A percentile compares a stretch with the other conserved stretches of the same genome.
Conservation (phyloP, 139 green algal species). For the Chlorella sp. region DNA sequence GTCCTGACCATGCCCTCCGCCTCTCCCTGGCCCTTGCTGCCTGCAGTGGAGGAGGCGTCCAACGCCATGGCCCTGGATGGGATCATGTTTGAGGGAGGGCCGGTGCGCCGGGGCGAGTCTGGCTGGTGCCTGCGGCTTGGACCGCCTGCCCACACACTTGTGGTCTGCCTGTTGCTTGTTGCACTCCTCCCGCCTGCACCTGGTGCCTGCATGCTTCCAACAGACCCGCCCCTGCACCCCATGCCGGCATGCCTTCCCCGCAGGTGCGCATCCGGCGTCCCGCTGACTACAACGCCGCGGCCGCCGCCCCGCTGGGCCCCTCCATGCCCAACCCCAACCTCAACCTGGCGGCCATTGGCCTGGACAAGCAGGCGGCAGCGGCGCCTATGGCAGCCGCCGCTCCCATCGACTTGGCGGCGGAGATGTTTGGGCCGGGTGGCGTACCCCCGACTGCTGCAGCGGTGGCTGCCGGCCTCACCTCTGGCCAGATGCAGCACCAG, state of each 20-base stretch:
- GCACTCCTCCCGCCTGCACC: too few species aligned
- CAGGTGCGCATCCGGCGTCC: conserved; percentile 90
- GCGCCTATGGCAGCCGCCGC: not conserved
- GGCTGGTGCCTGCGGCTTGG: too few species aligned
- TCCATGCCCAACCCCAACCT: conserved; percentile 86
- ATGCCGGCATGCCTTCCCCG: too few species aligned
- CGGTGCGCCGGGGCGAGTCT: too few species aligned
- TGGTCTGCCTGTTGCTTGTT: too few species aligned
- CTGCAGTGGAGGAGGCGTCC: conserved; percentile 77
- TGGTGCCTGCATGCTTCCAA: too few species aligned
- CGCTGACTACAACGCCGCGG: conserved; percentile 97
- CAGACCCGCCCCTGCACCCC: too few species aligned
- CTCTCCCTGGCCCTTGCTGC: not conserved
- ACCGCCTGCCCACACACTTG: too few species aligned
- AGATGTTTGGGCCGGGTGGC: not conserved
- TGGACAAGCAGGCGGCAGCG: conserved; percentile 52
- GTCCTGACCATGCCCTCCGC: not conserved
- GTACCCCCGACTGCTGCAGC: not conserved
- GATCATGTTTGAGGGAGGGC: conserved; percentile 95
- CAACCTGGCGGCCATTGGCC: conserved; percentile 93
- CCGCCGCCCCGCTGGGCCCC: conserved; percentile 83
- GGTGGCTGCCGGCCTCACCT: not conserved
- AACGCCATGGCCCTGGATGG: conserved; percentile 89
- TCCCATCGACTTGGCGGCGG: not conserved
- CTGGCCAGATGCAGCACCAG: not conserved